Evolutionary conservation across 306 rosid species (phyloP).

Genomic region (Inga oerstediana): DNA sequence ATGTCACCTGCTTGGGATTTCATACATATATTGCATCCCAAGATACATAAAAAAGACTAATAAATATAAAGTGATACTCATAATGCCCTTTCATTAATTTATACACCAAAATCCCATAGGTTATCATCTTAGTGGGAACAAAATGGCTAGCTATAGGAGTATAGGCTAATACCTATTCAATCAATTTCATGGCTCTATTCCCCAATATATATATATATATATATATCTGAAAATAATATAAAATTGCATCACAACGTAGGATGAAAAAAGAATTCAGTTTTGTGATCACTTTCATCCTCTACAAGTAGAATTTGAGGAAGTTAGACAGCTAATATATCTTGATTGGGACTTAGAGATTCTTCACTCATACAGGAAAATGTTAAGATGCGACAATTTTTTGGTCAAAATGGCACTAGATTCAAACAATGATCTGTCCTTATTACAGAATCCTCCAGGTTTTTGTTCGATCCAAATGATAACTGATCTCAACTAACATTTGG

Average conservation of each 20-base stretch:
- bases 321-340: too few species aligned
- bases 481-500: too few species aligned
- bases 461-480: too few species aligned
- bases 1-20: not conserved
- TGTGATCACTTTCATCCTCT: too few species aligned
- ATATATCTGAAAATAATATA: not conserved
- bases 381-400: too few species aligned
- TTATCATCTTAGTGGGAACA: not conserved
- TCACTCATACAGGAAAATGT: too few species aligned
- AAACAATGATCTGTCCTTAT: too few species aligned
- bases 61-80: not conserved
- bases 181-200: not conserved
- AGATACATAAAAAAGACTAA: not conserved
- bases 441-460: too few species aligned
- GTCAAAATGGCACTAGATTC: too few species aligned
- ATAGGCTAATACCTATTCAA: not conserved
- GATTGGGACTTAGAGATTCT: too few species aligned
- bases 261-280: not conserved
- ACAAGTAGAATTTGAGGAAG: too few species aligned
- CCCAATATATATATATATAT: not conserved
- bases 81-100: not conserved
- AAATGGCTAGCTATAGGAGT: not conserved
- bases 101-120: not conserved
- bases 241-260: not conserved
- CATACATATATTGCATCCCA: not conserved